Percentiles rank a stretch among this genome's conserved stretches.
Evolutionary conservation across 306 rosid genomes (phyloP).

Genomic region (Cucurbita ficifolia): DNA sequence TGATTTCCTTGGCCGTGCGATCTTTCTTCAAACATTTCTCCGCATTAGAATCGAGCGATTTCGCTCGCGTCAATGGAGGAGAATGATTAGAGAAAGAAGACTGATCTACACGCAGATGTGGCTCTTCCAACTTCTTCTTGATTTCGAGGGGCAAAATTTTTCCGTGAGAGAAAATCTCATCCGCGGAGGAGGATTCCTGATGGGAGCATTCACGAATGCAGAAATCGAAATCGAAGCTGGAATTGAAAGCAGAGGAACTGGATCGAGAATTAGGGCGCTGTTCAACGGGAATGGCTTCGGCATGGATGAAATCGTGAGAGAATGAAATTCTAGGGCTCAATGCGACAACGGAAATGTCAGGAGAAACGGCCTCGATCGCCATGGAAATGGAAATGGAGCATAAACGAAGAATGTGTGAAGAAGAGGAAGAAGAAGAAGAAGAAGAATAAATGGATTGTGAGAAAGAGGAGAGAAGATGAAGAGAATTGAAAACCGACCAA

Average conservation of each 20-base stretch:
- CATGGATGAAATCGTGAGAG: conserved; percentile 57
- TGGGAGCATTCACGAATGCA: conserved; percentile 43
- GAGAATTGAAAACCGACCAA: neutral
- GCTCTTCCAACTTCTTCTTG: conserved; percentile 31
- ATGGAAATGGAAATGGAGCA: conserved; percentile 11
- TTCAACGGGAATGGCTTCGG: conserved; percentile 45
- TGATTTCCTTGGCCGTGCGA: conserved; percentile 11
- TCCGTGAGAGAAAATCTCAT: conserved; percentile 75
- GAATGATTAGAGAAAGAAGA: neutral
- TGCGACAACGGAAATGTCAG: conserved; percentile 31
- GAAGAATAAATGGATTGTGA: neutral
- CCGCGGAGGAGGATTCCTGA: conserved; percentile 69
- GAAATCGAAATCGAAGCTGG: conserved; percentile 64
- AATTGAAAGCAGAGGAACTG: conserved; percentile 36
- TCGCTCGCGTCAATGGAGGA: conserved; percentile 20
- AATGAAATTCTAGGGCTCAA: conserved; percentile 75
- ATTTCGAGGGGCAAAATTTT: conserved; percentile 51
- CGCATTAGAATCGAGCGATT: neutral
- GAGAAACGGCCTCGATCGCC: conserved; percentile 40
- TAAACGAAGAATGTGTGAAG: neutral
- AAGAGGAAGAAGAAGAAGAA: neutral
- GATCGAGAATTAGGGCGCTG: conserved; percentile 47
- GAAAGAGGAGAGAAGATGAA: neutral
- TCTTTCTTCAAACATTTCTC: conserved; percentile 22
- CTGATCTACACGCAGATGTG: conserved; percentile 11